Base-by-base conservation (phyloP, 2,329 filamentous ascomycete genomes). In the Tetracladium maxilliforme region DNA sequence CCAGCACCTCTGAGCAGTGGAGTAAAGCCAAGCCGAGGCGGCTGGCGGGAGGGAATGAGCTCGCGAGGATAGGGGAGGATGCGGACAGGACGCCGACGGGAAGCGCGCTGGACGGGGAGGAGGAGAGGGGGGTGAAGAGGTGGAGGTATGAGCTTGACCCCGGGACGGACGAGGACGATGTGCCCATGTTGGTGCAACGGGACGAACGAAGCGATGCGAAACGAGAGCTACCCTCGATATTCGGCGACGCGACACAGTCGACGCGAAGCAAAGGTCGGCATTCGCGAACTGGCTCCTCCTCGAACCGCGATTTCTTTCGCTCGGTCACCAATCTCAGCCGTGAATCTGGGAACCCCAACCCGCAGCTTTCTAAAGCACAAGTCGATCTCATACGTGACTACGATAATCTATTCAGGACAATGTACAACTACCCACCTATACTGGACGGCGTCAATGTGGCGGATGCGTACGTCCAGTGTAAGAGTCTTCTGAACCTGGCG, bases 351-450 rank as follows among this genome's bases (percentile, higher is more conserved):
- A 56, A 63, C 39, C 29, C 54, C 48, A 40, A 75, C 56, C 34
- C 61, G 61, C 42, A 44, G 12, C 51, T 66, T 10, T 66, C 62
- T 10, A 64, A 68, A 30, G 62, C 69, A 23, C 70, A 82, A 27
- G 59, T 81, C 40, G 81, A 92, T 35, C 65, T 84, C 13, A 63
- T 94, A 23, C 80, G 82, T 38, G 82, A 94, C 54, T 94, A 95
- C 50, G 84, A 93, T 47, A 94, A 94, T 47, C 64, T 95, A 13
- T 92, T 95, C 48, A 80, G 86, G 40, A 78, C 90, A 33, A 93
- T 94, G 58, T 95, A 95, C 61, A 93, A 94, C 49, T 81, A 92
- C 47, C 59, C 83, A 0, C 87, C 87, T 0, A 45, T 71, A 1
- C 65, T 95, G 16, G 86, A 93, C 50, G 67, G 70, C 14, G 64